Conservation (phyloP, 1,139 yeast species). For the Debaryomyces coudertii region DNA sequence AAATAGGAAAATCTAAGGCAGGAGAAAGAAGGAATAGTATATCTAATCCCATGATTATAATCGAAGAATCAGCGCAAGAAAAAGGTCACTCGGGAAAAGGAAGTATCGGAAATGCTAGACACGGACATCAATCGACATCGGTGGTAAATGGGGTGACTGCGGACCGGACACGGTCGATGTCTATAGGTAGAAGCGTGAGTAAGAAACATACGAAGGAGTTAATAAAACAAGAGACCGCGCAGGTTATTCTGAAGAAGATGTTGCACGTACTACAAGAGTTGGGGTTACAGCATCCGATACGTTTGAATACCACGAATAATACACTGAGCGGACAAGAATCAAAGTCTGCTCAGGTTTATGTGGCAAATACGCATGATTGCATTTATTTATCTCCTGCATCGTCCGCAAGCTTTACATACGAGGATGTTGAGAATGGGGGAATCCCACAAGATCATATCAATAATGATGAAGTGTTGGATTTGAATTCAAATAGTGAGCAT, state of each 20-base stretch:
- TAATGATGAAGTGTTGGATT: conserved; percentile 11
- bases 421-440: conserved; percentile 49
- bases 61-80: conserved; percentile 18
- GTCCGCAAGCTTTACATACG: conserved; percentile 48
- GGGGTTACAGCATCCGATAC: conserved; percentile 47
- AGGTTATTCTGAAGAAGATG: conserved; percentile 42
- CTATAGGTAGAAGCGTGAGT: conserved; percentile 20
- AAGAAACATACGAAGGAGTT: conserved; percentile 42
- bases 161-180: conserved; percentile 23
- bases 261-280: conserved; percentile 35
- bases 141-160: conserved; percentile 13
- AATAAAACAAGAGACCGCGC: conserved; percentile 44
- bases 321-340: conserved; percentile 27
- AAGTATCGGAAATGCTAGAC: conserved; percentile 11
- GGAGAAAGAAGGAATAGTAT: conserved; percentile 22
- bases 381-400: conserved; percentile 47
- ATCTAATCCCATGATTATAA: conserved; percentile 26
- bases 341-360: conserved; percentile 36
- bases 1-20: conserved; percentile 15
- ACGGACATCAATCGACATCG: conserved; percentile 26
- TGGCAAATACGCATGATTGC: conserved; percentile 47
- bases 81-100: background rate
- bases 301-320: conserved; percentile 32
- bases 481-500: conserved; percentile 10
- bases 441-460: conserved; percentile 15